These are phyloP conservation scores for Rhamnella rubrinervis DNA, from an alignment of 331 rosid genomes.

Conservation along the genomic window DNA sequence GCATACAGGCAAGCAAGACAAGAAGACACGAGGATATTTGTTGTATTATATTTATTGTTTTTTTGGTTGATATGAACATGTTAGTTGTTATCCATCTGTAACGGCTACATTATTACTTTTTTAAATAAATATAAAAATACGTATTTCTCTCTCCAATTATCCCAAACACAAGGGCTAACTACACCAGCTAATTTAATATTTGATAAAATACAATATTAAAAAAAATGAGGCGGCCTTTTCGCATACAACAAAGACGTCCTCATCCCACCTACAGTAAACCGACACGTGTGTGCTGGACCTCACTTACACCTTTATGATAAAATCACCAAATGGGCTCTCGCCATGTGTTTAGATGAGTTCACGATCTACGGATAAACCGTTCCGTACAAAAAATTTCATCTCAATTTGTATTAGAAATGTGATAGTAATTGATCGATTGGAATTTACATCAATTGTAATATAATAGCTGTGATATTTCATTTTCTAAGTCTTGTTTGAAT, in stretches of 20 bases:
- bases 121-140: neutral
- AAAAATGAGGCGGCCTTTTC: neutral
- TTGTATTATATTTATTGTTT: neutral
- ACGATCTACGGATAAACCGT: neutral
- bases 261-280: neutral
- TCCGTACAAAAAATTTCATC: neutral
- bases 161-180: conserved; percentile 18
- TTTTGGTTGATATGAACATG: conserved; percentile 33
- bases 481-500: too few species aligned
- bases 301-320: neutral
- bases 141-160: conserved; percentile 22
- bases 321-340: neutral
- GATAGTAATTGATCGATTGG: too few species aligned
- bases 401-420: too few species aligned
- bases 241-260: neutral
- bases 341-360: conserved; percentile 14
- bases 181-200: neutral
- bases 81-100: conserved; percentile 43
- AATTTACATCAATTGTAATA: too few species aligned
- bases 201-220: neutral
- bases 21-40: conserved; percentile 20
- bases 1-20: conserved; percentile 22
- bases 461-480: too few species aligned
- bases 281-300: conserved; percentile 20
- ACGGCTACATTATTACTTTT: conserved; percentile 32